Evolutionary conservation across 306 rosid species (phyloP).

Genomic region (Quercus parvula): DNA sequence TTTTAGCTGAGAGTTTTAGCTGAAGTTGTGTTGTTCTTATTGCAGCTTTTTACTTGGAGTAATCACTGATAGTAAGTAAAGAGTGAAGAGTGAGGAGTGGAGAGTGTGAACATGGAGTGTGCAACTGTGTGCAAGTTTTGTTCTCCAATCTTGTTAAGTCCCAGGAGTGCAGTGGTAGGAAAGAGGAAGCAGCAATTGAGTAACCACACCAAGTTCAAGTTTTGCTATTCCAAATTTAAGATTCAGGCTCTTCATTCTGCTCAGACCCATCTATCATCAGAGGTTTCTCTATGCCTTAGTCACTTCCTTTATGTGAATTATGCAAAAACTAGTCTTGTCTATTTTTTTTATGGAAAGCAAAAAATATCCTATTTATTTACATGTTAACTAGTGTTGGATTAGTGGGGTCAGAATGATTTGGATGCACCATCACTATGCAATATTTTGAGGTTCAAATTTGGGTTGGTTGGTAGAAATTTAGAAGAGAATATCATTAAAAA

Average conservation of each 20-base stretch:
- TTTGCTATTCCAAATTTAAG: conserved; percentile 2
- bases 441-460: too few relatives aligned
- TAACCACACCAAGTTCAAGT: background rate
- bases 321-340: background rate
- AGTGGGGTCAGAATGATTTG: background rate
- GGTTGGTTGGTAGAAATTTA: too few relatives aligned
- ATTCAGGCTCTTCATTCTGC: background rate
- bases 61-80: background rate
- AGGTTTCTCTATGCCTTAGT: conserved; percentile 8
- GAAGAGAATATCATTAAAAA: too few relatives aligned
- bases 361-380: background rate
- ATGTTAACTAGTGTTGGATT: background rate
- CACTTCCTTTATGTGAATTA: background rate
- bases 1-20: too few relatives aligned
- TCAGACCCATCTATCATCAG: background rate
- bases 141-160: background rate
- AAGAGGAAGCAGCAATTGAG: background rate
- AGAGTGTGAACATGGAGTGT: conserved; percentile 5
- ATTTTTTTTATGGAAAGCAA: background rate
- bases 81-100: background rate
- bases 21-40: background rate
- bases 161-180: background rate
- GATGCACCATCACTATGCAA: background rate
- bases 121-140: background rate
- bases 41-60: background rate